Base-by-base conservation (phyloP, 2,329 filamentous ascomycete species). In the Myriosclerotinia curreyana region DNA sequence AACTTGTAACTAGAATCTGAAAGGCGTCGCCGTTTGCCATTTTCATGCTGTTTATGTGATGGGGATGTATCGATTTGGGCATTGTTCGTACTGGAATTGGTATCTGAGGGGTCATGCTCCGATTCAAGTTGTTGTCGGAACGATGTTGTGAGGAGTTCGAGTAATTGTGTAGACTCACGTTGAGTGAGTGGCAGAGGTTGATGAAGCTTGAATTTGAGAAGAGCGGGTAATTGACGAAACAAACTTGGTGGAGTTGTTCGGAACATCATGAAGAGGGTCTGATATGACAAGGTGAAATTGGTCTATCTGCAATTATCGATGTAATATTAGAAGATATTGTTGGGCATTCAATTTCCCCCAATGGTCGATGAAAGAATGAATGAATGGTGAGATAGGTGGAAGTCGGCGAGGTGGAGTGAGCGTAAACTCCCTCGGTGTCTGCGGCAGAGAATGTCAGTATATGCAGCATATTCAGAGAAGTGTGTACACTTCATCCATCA, bases 61-160 rank as follows among this genome's bases (percentile, higher is more conserved):
- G 22, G 28, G 2, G 14, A 11, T 63, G 65, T 6, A 38, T 38
- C 20, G 25, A 34, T 20, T 36, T 59, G 48, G 20, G n/a, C 38
- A 53, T 14, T 40, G 31, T 50, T 28, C 28, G 54, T 20, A 17
- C 48, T 34, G 5, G 46, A 15, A 36, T 22, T 22, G 81, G 82
- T 40, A 17, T 53, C 28, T 40, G 52, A 54, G n/a, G 65, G 65
- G 4, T 55, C 64, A 75, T 87, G 82, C 65, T 83, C 81, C 61
- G 77, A 79, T 70, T 89, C 85, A 50, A 89, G 80, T 65, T 88
- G 84, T 58, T 80, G 78, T 68, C 84, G 80, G 73, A 89, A 89
- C 15, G 85, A 88, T 49, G 79, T 80, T 28, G 84, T 87, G 67
- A 89, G 80, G 25, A 85, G 78, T 61, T 78, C 80, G 49, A 89